Evolutionary conservation across 176 grass and related monocot species (phyloP), one percentile per base, ranked within the genome.

Genomic region (Hyparrhenia diplandra): DNA sequence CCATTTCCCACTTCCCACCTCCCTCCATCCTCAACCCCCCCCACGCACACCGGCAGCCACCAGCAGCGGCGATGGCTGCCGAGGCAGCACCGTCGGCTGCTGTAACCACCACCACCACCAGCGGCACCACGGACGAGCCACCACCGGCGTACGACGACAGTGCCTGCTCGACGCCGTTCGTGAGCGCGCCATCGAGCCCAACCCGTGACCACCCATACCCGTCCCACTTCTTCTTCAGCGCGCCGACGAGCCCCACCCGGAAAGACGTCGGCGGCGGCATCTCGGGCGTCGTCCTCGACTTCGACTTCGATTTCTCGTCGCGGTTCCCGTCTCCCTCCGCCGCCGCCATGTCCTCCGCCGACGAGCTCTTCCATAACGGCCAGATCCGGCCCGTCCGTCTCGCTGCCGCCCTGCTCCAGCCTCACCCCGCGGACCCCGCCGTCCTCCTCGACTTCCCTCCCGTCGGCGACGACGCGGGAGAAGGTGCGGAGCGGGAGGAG

Each of bases 321-420:
- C 88, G 88, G 2, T 89, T 89, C 79, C 83, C 88, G 3, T 86
- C 88, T 0, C 83, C 88, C 0, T 83, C 60, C 4, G 82, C 71
- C 32, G 80, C 77, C 30, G 90, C 95, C 2, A 98, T 98, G 95
- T 92, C 87, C 35, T 98, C 95, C 0, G 95, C 95, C 0, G 95
- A 94, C 23, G 92, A 98, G 85, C 90, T 98, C 71, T 98, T 98
- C 85, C 58, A 84, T 43, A 93, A 98, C 78, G 95, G 95, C 52
- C 92, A 98, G 92, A 98, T 98, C 95, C 90, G 92, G 0, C 83
- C 78, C 36, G 78, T 85, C 4, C 88, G 88, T 2, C 79, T 89
- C 60, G 76, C 88, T 47, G 36, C 88, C 28, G 69, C 85, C 8
- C 88, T 89, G 4, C 78, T 86, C 9, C 73, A 81, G 13, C 90